Evolutionary conservation across 257 asterid genomes (phyloP), one percentile per base, ranked within the genome.

Genomic region (Nicotiana obtusifolia): DNA sequence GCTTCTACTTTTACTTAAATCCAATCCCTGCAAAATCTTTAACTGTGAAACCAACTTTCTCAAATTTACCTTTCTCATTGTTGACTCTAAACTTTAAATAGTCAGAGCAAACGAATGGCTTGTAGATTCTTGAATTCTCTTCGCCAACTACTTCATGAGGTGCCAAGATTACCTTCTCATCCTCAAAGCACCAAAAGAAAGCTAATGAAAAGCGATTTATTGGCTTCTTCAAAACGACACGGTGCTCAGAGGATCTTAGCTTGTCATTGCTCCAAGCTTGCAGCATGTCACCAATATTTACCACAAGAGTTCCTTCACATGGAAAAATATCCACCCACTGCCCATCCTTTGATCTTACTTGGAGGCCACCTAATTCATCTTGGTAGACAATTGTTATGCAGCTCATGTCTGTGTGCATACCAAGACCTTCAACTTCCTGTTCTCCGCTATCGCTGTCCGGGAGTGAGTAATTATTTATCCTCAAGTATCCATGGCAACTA

Each of bases 351-450:
- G 92, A 88, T 60, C 86, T 86, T 68, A 93, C 92, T 81, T 92
- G 95, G 15, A 92, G 95, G 16, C 97, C 97, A 10, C 97, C 97
- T 59, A 83, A 68, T 71, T 92, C 92, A 78, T 91, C 95, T 77
- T 92, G 97, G 33, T 87, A 88, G 28, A 91, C 89, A 6, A 92
- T 88, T 13, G 97, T 91, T 82, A 92, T 65, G 64, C 97, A 91
- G 85, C 97, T 92, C 97, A 92, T 92, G 80, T 91, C 97, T 0
- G 97, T 92, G 80, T 92, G 97, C 92, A 87, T 92, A 56, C 97
- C 97, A 0, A 92, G 92, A 2, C 97, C 97, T 71, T 92, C 97
- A 1, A 84, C 81, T 81, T 87, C 92, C 62, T 82, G 76, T 19
- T 88, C 89, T 10, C 60, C 7, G 44, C 76, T 44, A 16, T 80